Evolutionary conservation across 108 stramenopile species (phyloP).

Genomic region (Nitzschia putrida): DNA sequence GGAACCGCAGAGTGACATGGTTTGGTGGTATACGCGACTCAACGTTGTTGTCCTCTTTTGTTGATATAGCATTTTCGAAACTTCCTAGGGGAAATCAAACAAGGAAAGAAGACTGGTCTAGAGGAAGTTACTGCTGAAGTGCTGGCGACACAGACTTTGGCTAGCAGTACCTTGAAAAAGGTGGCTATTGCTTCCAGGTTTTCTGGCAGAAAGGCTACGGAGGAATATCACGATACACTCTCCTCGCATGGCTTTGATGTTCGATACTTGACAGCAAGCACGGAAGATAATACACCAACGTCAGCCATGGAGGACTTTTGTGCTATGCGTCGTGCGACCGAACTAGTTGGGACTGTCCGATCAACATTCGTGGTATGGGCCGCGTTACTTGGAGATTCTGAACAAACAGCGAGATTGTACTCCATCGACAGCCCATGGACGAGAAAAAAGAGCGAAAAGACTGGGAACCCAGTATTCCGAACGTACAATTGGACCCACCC

Average conservation of each 20-base stretch:
- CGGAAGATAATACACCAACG: slow-evolving; percentile 11
- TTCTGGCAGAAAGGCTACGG: slow-evolving; percentile 21
- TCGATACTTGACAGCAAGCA: slow-evolving; percentile 22
- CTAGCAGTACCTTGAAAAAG: slow-evolving; percentile 29
- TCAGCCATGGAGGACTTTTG: slow-evolving; percentile 55
- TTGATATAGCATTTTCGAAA: slow-evolving; percentile 48
- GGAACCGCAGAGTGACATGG: too few relatives aligned
- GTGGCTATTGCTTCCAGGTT: slow-evolving; percentile 42
- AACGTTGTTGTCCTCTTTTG: too few relatives aligned
- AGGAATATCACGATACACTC: slow-evolving; percentile 33
- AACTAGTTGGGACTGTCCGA: slow-evolving; percentile 34
- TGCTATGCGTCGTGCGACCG: slow-evolving; percentile 36
- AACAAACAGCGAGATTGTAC: slow-evolving; percentile 28
- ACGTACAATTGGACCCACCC: slow-evolving; percentile 23
- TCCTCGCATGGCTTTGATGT: slow-evolving; percentile 33
- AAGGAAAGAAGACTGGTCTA: slow-evolving; percentile 21
- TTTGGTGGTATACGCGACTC: background rate
- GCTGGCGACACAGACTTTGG: slow-evolving; percentile 31
- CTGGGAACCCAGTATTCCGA: slow-evolving; percentile 14
- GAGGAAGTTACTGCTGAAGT: slow-evolving; percentile 48
- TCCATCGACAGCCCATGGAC: slow-evolving; percentile 32
- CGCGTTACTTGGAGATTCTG: slow-evolving; percentile 47
- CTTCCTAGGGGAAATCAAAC: slow-evolving; percentile 46
- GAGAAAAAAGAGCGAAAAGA: slow-evolving; percentile 10
- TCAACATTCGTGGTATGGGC: slow-evolving; percentile 55